Base-by-base conservation (phyloP, 495 filamentous ascomycete genomes). In the Xylaria curta region DNA sequence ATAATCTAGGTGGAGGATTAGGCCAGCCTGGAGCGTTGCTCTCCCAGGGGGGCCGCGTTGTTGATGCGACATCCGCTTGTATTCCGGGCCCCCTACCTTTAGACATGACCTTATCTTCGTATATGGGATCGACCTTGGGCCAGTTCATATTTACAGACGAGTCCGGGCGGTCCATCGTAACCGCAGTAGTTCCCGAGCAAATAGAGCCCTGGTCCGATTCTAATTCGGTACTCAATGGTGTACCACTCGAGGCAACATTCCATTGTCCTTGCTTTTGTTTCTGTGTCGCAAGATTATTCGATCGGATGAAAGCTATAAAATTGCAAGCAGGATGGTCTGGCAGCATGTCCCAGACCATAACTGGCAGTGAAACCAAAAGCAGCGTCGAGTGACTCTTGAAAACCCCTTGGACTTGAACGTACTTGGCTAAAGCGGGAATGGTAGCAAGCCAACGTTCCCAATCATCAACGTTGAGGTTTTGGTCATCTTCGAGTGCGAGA, bases 331-430 rank as follows among this genome's bases (percentile, higher is more conserved):
- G 82, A 62, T 85, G 76, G 40, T 85, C 82, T 2, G 85, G 85
- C 0, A 88, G 76, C 31, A 88, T 76, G 72, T 87, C 82, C 86
- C 86, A 88, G 9, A 88, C 76, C 77, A 84, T 85, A 33, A 87
- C 79, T 2, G 86, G 86, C 58, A 88, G 73, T 0, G 84, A 84
- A 0, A 87, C 67, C 17, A 87, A 69, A 17, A 87, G 72, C 42
- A 88, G 68, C 0, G 82, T 86, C 17, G 86, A 88, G 69, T 87
- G 81, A 56, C 85, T 87, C 69, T 85, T 84, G 72, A 85, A 88
- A 3, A 86, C 80, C 28, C 85, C 85, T 75, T 88, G 84, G 6
- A 87, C 82, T 67, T 84, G 82, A 42, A 83, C 85, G 70, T 85
- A 84, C 63, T 84, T 84, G 42, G 85, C 84, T 15, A 87, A 71